These are phyloP conservation scores for Verticillium nonalfalfae DNA, from an alignment of 2,329 filamentous ascomycete species.

Conservation along the genomic window DNA sequence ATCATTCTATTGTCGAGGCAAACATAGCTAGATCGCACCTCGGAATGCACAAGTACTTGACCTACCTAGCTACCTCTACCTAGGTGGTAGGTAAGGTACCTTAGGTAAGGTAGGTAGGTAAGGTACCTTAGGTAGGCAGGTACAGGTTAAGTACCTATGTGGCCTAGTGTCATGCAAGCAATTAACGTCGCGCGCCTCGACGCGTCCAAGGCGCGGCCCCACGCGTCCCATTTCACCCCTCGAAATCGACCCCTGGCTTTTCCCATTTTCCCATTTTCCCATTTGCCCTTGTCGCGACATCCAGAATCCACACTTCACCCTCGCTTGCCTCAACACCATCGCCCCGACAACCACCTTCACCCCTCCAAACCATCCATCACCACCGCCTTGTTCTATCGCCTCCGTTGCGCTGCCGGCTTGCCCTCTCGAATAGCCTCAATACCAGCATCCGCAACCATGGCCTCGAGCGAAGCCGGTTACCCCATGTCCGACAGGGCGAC, in stretches of 20 bases:
- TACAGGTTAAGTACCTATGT: too few species aligned
- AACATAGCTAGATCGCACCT: too few species aligned
- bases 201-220: conserved; percentile 21
- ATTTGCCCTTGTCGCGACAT: too few species aligned
- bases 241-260: conserved; percentile 4
- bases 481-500: conserved; percentile 47
- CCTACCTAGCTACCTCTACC: too few species aligned
- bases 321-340: neutral
- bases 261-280: conserved; percentile 9
- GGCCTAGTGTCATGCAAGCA: conserved; percentile 24
- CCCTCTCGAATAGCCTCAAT: conserved; percentile 10
- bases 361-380: neutral
- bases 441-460: conserved; percentile 27
- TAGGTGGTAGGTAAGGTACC: too few species aligned
- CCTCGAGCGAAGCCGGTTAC: conserved; percentile 49
- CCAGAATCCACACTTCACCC: too few species aligned
- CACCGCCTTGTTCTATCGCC: neutral
- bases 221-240: conserved; percentile 14
- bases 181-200: conserved; percentile 30
- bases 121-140: too few species aligned
- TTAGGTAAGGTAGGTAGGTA: too few species aligned
- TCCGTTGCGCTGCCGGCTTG: conserved; percentile 8
- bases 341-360: neutral
- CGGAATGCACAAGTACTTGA: too few species aligned
- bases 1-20: too few species aligned